phyloP scores from a whole-genome alignment of 2,329 filamentous ascomycete species.

The Ophiostoma sp. region DNA sequence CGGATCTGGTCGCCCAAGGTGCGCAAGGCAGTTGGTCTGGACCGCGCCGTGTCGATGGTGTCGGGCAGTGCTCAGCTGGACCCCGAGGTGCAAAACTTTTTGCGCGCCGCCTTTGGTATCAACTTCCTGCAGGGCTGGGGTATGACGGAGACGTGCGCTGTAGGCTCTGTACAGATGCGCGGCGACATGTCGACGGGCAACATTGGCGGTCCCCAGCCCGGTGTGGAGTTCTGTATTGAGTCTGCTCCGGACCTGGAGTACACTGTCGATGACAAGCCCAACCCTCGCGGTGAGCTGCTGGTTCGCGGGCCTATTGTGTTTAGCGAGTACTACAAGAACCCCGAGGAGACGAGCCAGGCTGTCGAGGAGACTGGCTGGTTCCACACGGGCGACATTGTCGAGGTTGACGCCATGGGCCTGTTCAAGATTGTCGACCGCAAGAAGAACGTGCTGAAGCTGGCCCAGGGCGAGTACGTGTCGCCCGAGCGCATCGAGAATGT shows the following conservation, averaged over 20 bases:
- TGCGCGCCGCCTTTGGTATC: conserved; percentile 75
- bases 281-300: conserved; percentile 84
- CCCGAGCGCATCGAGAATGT: conserved; percentile 97
- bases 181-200: conserved; percentile 73
- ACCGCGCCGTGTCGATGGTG: conserved; percentile 67
- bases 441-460: conserved; percentile 98
- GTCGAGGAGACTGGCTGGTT: conserved; percentile 93
- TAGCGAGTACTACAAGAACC: conserved; percentile 82
- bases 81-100: conserved; percentile 79
- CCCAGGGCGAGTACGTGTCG: conserved; percentile 96
- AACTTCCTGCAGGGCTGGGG: conserved; percentile 85
- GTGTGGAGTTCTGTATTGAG: conserved; percentile 69
- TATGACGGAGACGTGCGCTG: conserved; percentile 87
- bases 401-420: conserved; percentile 77
- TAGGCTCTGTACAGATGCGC: conserved; percentile 61
- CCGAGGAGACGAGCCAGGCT: conserved; percentile 76
- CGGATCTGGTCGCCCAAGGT: conserved; percentile 91
- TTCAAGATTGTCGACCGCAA: conserved; percentile 92
- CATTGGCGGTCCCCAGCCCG: conserved; percentile 67
- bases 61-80: conserved; percentile 89
- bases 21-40: conserved; percentile 71
- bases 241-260: conserved; percentile 96
- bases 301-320: conserved; percentile 77
- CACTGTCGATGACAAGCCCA: conserved; percentile 76
- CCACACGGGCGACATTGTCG: conserved; percentile 86